These are phyloP conservation scores for Ustilago cynodontis DNA, from an alignment of 1,284 basidiomycete genomes.

Conservation along the genomic window DNA sequence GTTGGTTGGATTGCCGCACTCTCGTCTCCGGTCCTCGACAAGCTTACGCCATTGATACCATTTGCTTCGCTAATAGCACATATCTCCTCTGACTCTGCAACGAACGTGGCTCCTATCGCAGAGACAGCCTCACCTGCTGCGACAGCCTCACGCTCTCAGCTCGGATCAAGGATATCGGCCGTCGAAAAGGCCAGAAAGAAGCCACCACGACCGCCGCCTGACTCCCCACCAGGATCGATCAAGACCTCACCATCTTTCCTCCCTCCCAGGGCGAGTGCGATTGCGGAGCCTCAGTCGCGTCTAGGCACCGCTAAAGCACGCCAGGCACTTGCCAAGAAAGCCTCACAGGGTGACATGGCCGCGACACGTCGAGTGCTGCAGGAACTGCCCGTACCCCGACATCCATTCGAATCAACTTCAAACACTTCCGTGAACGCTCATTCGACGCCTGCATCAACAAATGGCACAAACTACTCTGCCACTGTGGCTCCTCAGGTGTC, in stretches of 20 bases:
- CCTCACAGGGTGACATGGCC: constrained; percentile 20
- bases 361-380: constrained; percentile 33
- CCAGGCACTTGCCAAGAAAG: constrained; percentile 6
- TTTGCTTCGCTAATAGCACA: neutral
- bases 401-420: constrained; percentile 14
- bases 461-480: neutral
- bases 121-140: neutral
- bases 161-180: neutral
- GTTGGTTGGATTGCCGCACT: constrained; percentile 17
- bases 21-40: constrained; percentile 8
- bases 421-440: neutral
- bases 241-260: constrained; percentile 15
- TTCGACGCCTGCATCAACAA: neutral
- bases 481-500: neutral
- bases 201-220: constrained; percentile 26
- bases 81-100: neutral
- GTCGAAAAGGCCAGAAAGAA: constrained; percentile 13
- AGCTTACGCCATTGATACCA: neutral
- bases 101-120: neutral
- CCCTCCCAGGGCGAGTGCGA: neutral
- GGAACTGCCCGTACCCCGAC: constrained; percentile 32
- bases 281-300: neutral
- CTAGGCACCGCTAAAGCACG: neutral
- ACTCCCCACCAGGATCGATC: constrained; percentile 9
- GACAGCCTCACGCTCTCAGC: neutral